Conservation (phyloP, 331 rosid genomes). For the Acacia concinna region DNA sequence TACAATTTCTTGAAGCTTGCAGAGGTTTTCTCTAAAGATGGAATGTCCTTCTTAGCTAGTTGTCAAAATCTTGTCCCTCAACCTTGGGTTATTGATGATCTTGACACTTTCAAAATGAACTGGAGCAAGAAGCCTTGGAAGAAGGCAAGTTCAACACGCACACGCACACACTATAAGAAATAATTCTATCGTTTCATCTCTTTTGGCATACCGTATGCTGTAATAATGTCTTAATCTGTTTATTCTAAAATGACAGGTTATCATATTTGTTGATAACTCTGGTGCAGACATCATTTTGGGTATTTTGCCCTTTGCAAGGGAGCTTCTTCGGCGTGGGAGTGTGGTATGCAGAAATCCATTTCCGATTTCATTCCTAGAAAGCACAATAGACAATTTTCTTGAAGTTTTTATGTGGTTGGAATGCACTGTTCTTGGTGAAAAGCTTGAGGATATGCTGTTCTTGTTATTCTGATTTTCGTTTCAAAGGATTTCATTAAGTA, state of each 20-base stretch:
- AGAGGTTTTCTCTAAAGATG: slow-evolving; percentile 85
- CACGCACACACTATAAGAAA: background rate
- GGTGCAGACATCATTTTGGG: slow-evolving; percentile 97
- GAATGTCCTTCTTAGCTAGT: slow-evolving; percentile 81
- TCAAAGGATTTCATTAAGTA: background rate
- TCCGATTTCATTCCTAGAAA: background rate
- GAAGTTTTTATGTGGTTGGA: slow-evolving; percentile 6
- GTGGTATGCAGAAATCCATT: slow-evolving; percentile 54
- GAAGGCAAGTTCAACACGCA: slow-evolving; percentile 53
- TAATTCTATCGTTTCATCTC: slow-evolving; percentile 8
- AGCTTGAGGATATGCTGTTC: slow-evolving; percentile 14
- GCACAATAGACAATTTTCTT: background rate
- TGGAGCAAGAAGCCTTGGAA: slow-evolving; percentile 88
- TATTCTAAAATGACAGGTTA: slow-evolving; percentile 52
- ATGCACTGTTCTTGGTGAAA: background rate
- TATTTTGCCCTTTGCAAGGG: slow-evolving; percentile 94
- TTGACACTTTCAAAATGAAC: slow-evolving; percentile 64
- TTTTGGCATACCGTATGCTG: background rate
- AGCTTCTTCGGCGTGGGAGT: slow-evolving; percentile 80
- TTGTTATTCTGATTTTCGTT: background rate
- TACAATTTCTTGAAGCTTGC: slow-evolving; percentile 76
- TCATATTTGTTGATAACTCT: slow-evolving; percentile 96
- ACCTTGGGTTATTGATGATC: slow-evolving; percentile 95
- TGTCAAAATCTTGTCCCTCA: slow-evolving; percentile 85
- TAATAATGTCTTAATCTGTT: slow-evolving; percentile 27